Evolutionary conservation across 2,329 filamentous ascomycete genomes (phyloP).

Genomic region (Fusarium sacchari): DNA sequence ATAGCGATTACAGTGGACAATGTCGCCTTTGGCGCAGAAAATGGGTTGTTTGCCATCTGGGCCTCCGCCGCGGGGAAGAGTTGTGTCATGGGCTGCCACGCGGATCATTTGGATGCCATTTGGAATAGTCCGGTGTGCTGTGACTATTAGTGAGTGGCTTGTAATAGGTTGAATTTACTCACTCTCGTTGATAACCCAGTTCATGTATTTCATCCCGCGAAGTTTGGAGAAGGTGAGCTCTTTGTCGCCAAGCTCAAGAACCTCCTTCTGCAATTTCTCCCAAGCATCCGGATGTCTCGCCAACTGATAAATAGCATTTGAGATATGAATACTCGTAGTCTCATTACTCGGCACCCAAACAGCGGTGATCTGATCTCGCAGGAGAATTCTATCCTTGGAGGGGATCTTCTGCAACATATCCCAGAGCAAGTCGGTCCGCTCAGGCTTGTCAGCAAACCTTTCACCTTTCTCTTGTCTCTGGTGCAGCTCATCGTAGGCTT

Average conservation of each 20-base stretch:
- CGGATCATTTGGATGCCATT: constrained; percentile 3
- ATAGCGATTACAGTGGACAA: background rate
- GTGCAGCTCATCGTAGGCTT: background rate
- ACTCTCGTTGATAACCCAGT: background rate
- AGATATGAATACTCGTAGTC: background rate
- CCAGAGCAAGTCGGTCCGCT: background rate
- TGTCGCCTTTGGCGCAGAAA: constrained; percentile 4
- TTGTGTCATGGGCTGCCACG: background rate
- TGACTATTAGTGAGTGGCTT: accelerated
- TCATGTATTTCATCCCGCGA: background rate
- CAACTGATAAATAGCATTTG: background rate
- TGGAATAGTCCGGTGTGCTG: background rate
- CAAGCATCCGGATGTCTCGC: background rate
- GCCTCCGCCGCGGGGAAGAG: background rate
- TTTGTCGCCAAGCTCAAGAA: background rate
- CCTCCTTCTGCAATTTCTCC: background rate
- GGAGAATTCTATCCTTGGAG: background rate
- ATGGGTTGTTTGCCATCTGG: background rate
- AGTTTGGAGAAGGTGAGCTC: background rate
- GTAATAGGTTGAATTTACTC: accelerated
- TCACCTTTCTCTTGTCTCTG: background rate
- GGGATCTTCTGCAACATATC: background rate
- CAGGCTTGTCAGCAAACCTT: background rate
- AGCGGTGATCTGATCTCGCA: background rate
- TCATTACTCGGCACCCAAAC: constrained; percentile 2